Evolutionary conservation across 2,329 filamentous ascomycete species (phyloP), one percentile per base, ranked within the genome.

Genomic region (Ophiostoma ulmi): DNA sequence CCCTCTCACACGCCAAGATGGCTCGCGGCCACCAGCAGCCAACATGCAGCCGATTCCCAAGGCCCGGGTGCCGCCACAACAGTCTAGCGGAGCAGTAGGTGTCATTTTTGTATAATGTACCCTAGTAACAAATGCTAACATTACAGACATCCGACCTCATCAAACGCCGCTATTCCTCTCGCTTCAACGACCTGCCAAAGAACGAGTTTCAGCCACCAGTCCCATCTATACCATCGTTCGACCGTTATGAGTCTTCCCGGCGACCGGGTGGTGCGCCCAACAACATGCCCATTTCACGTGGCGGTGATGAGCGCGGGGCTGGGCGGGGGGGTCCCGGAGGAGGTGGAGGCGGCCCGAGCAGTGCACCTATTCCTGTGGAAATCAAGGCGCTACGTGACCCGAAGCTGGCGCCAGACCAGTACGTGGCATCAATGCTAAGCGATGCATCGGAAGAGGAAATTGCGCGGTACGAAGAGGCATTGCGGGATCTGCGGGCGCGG

Each of bases 161-260:
- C 72, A 98, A 98, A 82, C 87, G 93, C 75, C 86, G 95, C 75
- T 99, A 98, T 80, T 98, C 95, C 55, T 94, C 94, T 61, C 90
- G 94, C 72, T 97, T 97, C 79, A 94, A 93, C 76, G 89, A 91
- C 74, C 80, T 90, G 0, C 91, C 91, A 72, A 89, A 91, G 76
- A 89, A 92, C 76, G 89, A 92, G 76, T 91, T 88, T 77, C 87
- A 87, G n/a, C 87, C 93, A 22, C 87, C 91, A 1, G 84, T 97
- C 74, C 94, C 95, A 0, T 80, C 86, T 14, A 77, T 92, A 70
- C 88, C 90, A 74, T 79, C 84, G 61, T 78, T 86, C 69, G 84
- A 85, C 66, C 88, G 87, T 74, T 92, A 87, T 77, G 84, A 85
- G 66, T 71, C 75, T 39, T 70, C 80, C 77, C 67, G 81, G 78